A percentile compares a stretch with the other conserved stretches of the same genome.
Conservation (phyloP, 2,329 filamentous ascomycete genomes). For the Neophaeococcomyces aloes region DNA sequence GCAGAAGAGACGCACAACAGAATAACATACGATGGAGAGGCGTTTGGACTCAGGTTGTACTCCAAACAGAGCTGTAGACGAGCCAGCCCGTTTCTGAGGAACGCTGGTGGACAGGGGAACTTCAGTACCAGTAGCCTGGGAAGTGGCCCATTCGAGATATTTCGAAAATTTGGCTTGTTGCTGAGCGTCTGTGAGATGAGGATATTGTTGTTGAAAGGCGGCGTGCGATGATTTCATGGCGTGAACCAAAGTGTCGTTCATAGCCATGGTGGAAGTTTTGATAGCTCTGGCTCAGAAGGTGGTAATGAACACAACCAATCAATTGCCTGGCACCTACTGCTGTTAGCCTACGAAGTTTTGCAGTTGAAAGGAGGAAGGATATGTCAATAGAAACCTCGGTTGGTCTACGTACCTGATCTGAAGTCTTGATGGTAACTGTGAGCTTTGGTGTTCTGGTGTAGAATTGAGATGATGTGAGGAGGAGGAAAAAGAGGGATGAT, state of each 20-base stretch:
- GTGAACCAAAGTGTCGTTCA: constrained; percentile 12
- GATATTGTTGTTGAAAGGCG: constrained; percentile 16
- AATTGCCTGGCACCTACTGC: not conserved
- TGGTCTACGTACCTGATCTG: not conserved
- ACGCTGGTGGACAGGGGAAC: constrained; percentile 5
- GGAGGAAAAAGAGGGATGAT: not conserved
- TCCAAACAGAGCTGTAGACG: constrained; percentile 23
- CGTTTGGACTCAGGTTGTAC: constrained; percentile 34
- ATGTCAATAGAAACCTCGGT: not conserved
- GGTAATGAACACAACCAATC: not conserved
- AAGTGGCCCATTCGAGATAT: constrained; percentile 13
- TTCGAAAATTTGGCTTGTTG: constrained; percentile 13
- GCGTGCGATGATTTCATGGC: constrained; percentile 14
- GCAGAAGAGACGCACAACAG: constrained; percentile 10
- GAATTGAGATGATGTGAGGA: not conserved
- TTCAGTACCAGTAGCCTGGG: constrained; percentile 7
- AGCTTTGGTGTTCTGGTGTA: not conserved
- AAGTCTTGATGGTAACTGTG: not conserved
- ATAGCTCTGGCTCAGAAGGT: too few species aligned
- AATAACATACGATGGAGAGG: constrained; percentile 20
- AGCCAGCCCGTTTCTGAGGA: constrained; percentile 18
- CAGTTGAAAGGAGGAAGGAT: not conserved
- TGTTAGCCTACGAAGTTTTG: not conserved
- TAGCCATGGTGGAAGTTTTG: constrained; percentile 10
- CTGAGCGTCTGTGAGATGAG: constrained; percentile 15